Evolutionary conservation across 179 eudicot species (phyloP).

Genomic region (Heliamphora pulchella): DNA sequence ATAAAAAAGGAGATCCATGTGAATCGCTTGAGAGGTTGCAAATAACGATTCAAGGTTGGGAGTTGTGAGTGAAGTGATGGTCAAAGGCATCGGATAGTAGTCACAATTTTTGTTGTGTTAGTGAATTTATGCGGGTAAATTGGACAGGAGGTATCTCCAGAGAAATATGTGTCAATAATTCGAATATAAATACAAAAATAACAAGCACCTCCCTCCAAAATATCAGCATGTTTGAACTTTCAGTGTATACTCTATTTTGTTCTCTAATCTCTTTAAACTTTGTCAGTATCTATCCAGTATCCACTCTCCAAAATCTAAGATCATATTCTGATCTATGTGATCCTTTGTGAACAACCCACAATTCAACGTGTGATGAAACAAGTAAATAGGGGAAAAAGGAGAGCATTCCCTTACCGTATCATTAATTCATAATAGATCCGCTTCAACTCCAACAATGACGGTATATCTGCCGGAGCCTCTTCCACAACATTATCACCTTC

Average conservation of each 20-base stretch:
- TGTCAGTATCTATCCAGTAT: too few species aligned
- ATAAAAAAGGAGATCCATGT: neutral
- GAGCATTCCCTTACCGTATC: constrained; percentile 54
- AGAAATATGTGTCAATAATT: neutral
- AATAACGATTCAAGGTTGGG: neutral
- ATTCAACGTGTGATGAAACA: neutral
- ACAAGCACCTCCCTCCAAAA: neutral
- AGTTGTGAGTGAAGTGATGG: neutral
- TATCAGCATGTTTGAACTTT: neutral
- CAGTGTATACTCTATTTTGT: too few species aligned
- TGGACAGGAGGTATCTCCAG: neutral
- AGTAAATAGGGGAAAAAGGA: neutral
- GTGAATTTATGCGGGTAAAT: neutral
- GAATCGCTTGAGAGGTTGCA: neutral
- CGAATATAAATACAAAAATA: neutral
- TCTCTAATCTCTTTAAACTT: too few species aligned
- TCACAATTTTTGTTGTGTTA: neutral
- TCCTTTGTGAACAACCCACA: neutral
- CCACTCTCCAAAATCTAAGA: neutral
- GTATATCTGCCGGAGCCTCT: constrained; percentile 94
- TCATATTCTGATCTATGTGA: neutral
- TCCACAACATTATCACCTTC: constrained; percentile 85
- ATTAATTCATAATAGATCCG: constrained; percentile 78
- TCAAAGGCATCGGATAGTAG: neutral
- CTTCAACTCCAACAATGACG: constrained; percentile 76